Percentiles rank a stretch among this genome's conserved stretches.
Evolutionary conservation across 352 stramenopile genomes (phyloP).

Genomic region (Pythium guiyangense): DNA sequence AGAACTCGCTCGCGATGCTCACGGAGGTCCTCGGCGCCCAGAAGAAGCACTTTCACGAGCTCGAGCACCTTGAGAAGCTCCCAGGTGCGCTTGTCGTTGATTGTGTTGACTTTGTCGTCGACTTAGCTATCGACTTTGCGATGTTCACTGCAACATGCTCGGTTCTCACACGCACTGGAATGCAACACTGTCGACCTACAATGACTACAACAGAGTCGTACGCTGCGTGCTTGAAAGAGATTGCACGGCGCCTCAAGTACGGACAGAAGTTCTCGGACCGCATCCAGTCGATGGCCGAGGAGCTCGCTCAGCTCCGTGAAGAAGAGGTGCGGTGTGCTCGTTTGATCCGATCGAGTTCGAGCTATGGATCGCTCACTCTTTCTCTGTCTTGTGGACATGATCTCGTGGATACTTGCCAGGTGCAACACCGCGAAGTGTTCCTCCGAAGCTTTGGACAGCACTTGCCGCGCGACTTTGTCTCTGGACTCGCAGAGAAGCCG

Average conservation of each 20-base stretch:
- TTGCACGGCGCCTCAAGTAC: conserved; percentile 67
- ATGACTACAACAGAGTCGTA: conserved; percentile 53
- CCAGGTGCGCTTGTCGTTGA: conserved; percentile 30
- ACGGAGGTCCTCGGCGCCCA: conserved; percentile 67
- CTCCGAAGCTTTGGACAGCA: conserved; percentile 75
- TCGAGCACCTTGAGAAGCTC: conserved; percentile 81
- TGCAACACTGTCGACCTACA: background rate
- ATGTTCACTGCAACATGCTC: too few species aligned
- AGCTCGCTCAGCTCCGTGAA: conserved; percentile 75
- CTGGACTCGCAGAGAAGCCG: conserved; percentile 78
- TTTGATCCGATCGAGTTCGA: background rate
- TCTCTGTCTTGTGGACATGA: background rate
- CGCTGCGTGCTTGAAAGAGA: conserved; percentile 69
- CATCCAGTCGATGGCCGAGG: conserved; percentile 85
- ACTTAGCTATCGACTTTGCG: background rate
- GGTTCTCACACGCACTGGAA: background rate
- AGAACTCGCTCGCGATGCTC: conserved; percentile 80
- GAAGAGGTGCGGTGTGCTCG: conserved; percentile 43
- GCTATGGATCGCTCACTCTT: background rate
- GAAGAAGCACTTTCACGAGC: conserved; percentile 83
- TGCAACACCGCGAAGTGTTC: conserved; percentile 72
- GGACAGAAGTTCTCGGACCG: conserved; percentile 68
- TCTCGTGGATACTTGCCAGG: conserved; percentile 16
- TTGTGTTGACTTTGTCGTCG: background rate
- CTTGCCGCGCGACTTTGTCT: conserved; percentile 76